Conservation (phyloP, 257 asterid species). For the Dorcoceras hygrometricum region DNA sequence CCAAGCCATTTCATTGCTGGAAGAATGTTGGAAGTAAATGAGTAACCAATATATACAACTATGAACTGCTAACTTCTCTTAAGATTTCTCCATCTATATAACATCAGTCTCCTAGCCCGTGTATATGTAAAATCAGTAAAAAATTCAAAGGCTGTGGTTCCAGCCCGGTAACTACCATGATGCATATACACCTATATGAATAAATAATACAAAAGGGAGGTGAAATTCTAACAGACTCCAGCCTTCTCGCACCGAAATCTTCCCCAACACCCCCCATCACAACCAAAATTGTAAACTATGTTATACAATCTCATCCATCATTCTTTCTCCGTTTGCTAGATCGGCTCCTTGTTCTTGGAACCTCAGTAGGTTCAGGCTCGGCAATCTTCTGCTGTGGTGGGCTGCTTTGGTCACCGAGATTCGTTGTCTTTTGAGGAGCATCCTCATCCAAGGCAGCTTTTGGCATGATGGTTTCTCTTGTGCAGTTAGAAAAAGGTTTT, state of each 20-base stretch:
- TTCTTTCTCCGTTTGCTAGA: slow-evolving; percentile 66
- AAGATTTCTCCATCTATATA: slow-evolving; percentile 18
- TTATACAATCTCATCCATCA: slow-evolving; percentile 30
- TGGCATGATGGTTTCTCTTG: slow-evolving; percentile 33
- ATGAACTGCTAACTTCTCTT: slow-evolving; percentile 20
- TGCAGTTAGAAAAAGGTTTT: slow-evolving; percentile 35
- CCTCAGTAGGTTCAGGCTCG: slow-evolving; percentile 55
- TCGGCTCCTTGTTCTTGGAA: slow-evolving; percentile 69
- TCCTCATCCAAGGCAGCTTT: slow-evolving; percentile 42
- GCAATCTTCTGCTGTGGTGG: slow-evolving; percentile 46
- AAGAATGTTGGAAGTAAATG: not conserved
- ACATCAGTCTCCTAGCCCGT: slow-evolving; percentile 34
- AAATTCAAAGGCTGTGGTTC: slow-evolving; percentile 20
- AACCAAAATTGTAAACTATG: slow-evolving; percentile 3
- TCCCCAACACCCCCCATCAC: slow-evolving; percentile 11
- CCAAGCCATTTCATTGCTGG: not conserved
- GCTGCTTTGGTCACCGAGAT: slow-evolving; percentile 37
- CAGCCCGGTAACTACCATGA: slow-evolving; percentile 18
- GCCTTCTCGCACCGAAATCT: not conserved
- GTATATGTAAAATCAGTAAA: slow-evolving; percentile 18
- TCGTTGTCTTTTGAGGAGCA: slow-evolving; percentile 33
- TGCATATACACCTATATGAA: slow-evolving; percentile 9
- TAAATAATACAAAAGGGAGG: slow-evolving; percentile 22
- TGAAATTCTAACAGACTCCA: not conserved
- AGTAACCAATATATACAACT: slow-evolving; percentile 25